phyloP scores from a whole-genome alignment of 495 filamentous ascomycete species.

The Platismatia glauca region DNA sequence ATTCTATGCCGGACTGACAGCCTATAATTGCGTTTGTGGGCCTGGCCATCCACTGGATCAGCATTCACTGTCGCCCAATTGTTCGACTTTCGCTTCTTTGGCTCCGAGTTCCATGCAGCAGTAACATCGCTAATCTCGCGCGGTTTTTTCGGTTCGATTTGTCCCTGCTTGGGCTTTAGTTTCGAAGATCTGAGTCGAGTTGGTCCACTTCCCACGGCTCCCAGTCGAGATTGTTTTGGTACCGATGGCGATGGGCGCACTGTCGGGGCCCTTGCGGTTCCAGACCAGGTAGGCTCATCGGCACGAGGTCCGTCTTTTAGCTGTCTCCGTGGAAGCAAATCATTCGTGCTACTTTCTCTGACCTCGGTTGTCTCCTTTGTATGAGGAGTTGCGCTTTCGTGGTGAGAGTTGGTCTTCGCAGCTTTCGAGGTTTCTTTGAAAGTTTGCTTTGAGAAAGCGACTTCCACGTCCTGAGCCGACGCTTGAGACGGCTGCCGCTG shows the following conservation, averaged over 20 bases:
- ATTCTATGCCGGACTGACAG: slow-evolving; percentile 22
- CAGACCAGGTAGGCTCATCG: background rate
- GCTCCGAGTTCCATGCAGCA: slow-evolving; percentile 10
- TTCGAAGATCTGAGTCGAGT: background rate
- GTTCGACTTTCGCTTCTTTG: slow-evolving; percentile 17
- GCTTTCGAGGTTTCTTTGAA: background rate
- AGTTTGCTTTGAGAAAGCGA: background rate
- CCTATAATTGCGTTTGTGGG: slow-evolving; percentile 7
- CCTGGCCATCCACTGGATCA: background rate
- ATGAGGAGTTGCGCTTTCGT: background rate
- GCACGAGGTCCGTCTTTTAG: background rate
- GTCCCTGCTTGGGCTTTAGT: background rate
- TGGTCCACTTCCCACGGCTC: background rate
- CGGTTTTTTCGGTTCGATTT: slow-evolving; percentile 1
- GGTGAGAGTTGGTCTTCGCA: background rate
- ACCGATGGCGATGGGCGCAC: too few relatives aligned
- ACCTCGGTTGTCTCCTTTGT: background rate
- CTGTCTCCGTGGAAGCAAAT: background rate
- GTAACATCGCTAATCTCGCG: slow-evolving; percentile 3
- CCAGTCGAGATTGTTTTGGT: background rate
- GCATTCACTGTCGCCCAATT: slow-evolving; percentile 19
- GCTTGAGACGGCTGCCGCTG: background rate
- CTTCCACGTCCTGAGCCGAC: background rate
- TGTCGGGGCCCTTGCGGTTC: background rate
- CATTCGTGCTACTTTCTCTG: background rate